Evolutionary conservation across 1,139 yeast species (phyloP), one percentile per base, ranked within the genome.

Genomic region (Saccharomyces hybrid): DNA sequence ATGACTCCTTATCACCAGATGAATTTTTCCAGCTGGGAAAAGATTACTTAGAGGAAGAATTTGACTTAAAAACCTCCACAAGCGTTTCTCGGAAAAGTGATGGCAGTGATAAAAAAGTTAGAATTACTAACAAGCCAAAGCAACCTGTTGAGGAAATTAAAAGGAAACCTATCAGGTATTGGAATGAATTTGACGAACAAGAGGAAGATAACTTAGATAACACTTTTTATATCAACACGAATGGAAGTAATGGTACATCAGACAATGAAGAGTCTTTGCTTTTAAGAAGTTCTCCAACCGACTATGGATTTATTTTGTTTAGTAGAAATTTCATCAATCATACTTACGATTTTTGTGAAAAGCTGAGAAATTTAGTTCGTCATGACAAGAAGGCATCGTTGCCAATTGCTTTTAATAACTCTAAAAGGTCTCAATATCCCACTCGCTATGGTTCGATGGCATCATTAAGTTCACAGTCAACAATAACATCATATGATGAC

Each of bases 171-270:
- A 68, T 73, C 16, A 71, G 86, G 51, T 84, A 84, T 64, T 84
- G 89, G 89, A 84, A 84, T 64, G 89, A 84, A 67, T 84, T 84
- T 65, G 89, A 84, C 63, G 79, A 83, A 61, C 85, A 83, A 0
- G 83, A 81, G 38, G 82, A 78, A 28, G 77, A 73, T 31, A 74
- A 67, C 19, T 32, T n/a, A 3, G 72, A 58, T 31, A 60, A 54
- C 29, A 66, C 62, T 11, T 64, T 64, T 42, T 64, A 62, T 52
- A 48, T 65, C 31, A 64, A 67, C 28, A 63, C 25, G 2, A 16
- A 38, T 9, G 44, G 44, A 38, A 2, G 44, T 6, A 38, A 16
- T 16, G 5, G 25, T 38, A 38, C 44, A 19, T 9, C 63, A 27
- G 63, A 61, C 41, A 55, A 60, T 3, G 61, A 38, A 16, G 44